phyloP scores from a whole-genome alignment of 2,329 filamentous ascomycete genomes.

The Davidsoniella australis region DNA sequence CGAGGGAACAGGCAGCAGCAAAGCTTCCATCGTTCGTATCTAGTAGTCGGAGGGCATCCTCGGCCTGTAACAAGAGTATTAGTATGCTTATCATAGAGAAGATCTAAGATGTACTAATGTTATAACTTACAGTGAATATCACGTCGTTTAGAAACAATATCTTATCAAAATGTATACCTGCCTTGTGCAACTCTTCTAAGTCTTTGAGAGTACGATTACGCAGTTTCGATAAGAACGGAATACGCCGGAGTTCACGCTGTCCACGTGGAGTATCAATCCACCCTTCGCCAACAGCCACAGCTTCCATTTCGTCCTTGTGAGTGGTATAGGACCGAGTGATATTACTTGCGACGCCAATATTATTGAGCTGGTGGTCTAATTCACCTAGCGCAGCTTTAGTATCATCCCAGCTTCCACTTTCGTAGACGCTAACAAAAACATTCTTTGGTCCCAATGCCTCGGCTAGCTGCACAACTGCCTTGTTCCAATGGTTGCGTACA shows the following conservation, averaged over 20 bases:
- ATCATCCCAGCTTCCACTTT: conserved; percentile 53
- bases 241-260: conserved; percentile 41
- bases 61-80: conserved; percentile 21
- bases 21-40: conserved; percentile 40
- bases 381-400: conserved; percentile 43
- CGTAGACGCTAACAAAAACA: conserved; percentile 49
- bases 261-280: conserved; percentile 46
- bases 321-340: conserved; percentile 42
- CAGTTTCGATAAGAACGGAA: conserved; percentile 48
- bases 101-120: too few species aligned
- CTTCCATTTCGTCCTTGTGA: conserved; percentile 37
- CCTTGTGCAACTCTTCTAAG: conserved; percentile 30
- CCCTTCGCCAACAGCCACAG: conserved; percentile 28
- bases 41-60: conserved; percentile 38
- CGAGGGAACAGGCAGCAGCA: conserved; percentile 44
- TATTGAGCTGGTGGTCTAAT: conserved; percentile 36
- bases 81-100: neutral
- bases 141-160: conserved; percentile 48
- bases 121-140: conserved; percentile 33
- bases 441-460: conserved; percentile 42
- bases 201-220: conserved; percentile 48
- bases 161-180: conserved; percentile 37
- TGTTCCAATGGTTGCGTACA: conserved; percentile 44
- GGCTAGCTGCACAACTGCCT: conserved; percentile 39
- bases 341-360: conserved; percentile 33